Evolutionary conservation across 345 rosid species (phyloP), one percentile per base, ranked within the genome.

Genomic region (Rhodamnia argentea): DNA sequence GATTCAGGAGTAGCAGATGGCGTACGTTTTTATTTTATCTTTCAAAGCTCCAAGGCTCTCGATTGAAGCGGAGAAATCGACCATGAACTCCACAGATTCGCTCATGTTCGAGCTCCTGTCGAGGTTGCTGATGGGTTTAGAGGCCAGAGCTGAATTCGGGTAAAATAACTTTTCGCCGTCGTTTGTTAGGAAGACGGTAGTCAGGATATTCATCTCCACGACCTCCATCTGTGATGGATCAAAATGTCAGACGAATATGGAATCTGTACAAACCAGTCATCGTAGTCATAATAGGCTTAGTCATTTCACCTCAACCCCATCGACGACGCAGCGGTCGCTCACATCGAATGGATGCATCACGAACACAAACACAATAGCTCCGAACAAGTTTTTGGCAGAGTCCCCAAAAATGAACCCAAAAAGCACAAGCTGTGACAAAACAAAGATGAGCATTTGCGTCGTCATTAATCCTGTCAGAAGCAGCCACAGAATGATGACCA

Each of bases 291-390:
- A 37, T 74, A 76, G 83, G 82, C 42, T 14, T 29, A 29, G 84
- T 29, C 52, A 23, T 86, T 62, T 14, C 86, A 92, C 96, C 93
- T 94, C 94, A 20, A 90, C 91, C 88, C 96, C 96, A 29, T 93
- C 96, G n/a, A 96, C 86, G 18, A 96, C 93, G 16, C 96, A 94
- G 27, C 95, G 92, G 56, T 95, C 98, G 1, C 94, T 94, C 1
- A 95, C 96, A 70, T 94, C 94, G 59, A 89, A 96, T 44, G 96
- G 98, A 84, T 92, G 98, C 95, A 91, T 93, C 84, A 91, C 93
- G 83, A 92, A 94, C 40, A 95, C 96, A 84, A 96, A 95, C 37
- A 96, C 85, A 83, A 95, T 91, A 82, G 96, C 93, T 86, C 91
- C 96, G 26, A 94, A 92, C 22, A 89, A 86, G 2, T 89, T 90